A percentile compares a stretch with the other conserved stretches of the same genome.
phyloP scores from a whole-genome alignment of 306 rosid species.

The Cicer arietinum region DNA sequence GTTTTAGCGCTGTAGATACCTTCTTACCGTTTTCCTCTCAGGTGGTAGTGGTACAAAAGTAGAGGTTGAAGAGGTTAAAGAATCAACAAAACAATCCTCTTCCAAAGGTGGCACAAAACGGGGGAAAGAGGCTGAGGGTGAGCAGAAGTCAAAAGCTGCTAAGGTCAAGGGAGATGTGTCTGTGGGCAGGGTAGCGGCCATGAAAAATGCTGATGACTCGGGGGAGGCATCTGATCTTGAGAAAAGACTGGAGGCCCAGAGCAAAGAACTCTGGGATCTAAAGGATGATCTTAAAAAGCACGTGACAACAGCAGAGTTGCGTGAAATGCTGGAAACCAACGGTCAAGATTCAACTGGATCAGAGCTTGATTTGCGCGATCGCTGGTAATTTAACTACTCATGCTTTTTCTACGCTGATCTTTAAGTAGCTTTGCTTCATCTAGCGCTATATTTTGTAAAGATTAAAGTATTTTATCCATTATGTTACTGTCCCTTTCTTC shows the following conservation, averaged over 20 bases:
- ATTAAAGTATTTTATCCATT: conserved; percentile 16
- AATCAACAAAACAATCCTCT: conserved; percentile 45
- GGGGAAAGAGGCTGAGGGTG: conserved; percentile 53
- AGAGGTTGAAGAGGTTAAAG: conserved; percentile 56
- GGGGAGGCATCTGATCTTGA: conserved; percentile 57
- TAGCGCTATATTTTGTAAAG: background rate
- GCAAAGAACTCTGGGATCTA: conserved; percentile 79
- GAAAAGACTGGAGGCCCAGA: conserved; percentile 71
- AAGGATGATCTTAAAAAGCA: conserved; percentile 88
- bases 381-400: conserved; percentile 63
- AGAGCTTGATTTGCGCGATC: conserved; percentile 93
- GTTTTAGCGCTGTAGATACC: conserved; percentile 33
- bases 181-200: conserved; percentile 51
- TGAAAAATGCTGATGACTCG: conserved; percentile 42
- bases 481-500: background rate
- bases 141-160: conserved; percentile 67
- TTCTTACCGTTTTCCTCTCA: conserved; percentile 47
- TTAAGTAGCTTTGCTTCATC: conserved; percentile 8
- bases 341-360: conserved; percentile 83
- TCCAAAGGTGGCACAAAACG: conserved; percentile 75
- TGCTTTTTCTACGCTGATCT: conserved; percentile 6
- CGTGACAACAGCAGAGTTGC: conserved; percentile 73
- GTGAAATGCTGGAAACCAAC: conserved; percentile 81
- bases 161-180: conserved; percentile 69
- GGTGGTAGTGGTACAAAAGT: conserved; percentile 50